These are phyloP conservation scores for Phtheirospermum japonicum DNA, from an alignment of 257 asterid species.

Conservation along the genomic window DNA sequence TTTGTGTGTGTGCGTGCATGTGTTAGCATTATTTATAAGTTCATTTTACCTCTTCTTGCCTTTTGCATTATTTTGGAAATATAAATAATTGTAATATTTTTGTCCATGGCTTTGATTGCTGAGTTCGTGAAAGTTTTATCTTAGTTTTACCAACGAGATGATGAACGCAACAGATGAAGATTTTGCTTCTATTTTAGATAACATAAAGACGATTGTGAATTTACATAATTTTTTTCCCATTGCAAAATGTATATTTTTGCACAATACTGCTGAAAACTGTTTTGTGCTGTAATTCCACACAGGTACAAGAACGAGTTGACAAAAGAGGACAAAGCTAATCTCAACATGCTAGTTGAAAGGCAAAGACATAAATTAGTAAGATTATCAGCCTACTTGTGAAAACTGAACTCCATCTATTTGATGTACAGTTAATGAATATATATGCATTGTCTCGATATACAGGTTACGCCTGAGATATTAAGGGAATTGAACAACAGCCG, in stretches of 20 bases:
- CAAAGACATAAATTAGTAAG: conserved; percentile 86
- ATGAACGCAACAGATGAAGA: conserved; percentile 3
- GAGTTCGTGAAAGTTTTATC: not conserved
- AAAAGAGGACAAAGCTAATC: conserved; percentile 73
- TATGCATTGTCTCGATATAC: conserved; percentile 33
- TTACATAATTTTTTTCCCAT: conserved; percentile 3
- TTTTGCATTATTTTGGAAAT: not conserved
- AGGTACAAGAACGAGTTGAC: conserved; percentile 87
- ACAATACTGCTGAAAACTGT: not conserved
- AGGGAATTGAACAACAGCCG: conserved; percentile 87
- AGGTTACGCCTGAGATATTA: conserved; percentile 91
- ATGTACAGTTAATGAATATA: not conserved
- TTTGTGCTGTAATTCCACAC: conserved; percentile 14
- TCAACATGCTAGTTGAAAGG: conserved; percentile 56
- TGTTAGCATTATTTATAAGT: conserved; percentile 5
- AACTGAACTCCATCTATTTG: not conserved
- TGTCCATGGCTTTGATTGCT: not conserved
- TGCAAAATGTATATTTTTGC: not conserved
- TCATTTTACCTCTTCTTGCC: not conserved
- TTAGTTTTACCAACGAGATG: no score
- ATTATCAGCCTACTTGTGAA: conserved; percentile 15
- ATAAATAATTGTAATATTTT: not conserved
- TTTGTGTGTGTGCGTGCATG: no score
- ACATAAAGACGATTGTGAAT: not conserved
- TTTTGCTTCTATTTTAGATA: no score